These are phyloP conservation scores for Termitomyces sp. DNA, from an alignment of 768 basidiomycete genomes.

Conservation along the genomic window DNA sequence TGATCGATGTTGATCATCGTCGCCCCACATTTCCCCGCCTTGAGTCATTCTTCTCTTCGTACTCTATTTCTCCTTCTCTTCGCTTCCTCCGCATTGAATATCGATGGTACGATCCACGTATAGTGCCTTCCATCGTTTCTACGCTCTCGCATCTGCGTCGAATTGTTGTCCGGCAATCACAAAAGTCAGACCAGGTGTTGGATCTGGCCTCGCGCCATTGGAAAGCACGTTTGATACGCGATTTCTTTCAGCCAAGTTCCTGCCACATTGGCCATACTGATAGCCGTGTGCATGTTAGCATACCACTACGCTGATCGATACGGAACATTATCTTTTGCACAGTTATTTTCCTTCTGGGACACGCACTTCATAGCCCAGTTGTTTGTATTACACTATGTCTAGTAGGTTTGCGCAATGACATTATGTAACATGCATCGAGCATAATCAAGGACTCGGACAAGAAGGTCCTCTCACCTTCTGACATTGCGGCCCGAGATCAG, in stretches of 20 bases:
- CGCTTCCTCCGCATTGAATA: slow-evolving; percentile 34
- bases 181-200: slow-evolving; percentile 28
- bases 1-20: slow-evolving; percentile 39
- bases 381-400: background rate
- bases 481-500: background rate
- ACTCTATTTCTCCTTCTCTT: slow-evolving; percentile 34
- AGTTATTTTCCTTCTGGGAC: background rate
- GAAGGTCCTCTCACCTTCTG: background rate
- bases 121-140: slow-evolving; percentile 30
- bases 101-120: slow-evolving; percentile 42
- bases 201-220: slow-evolving; percentile 17
- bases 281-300: background rate
- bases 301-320: background rate
- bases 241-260: slow-evolving; percentile 3
- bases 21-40: slow-evolving; percentile 38
- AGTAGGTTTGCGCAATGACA: background rate
- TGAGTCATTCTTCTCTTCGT: slow-evolving; percentile 41
- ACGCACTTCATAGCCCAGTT: background rate
- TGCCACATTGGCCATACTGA: background rate
- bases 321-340: background rate
- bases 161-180: slow-evolving; percentile 28
- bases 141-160: slow-evolving; percentile 28
- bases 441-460: background rate
- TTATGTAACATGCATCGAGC: background rate
- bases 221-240: slow-evolving; percentile 9